Base-by-base conservation (phyloP, 2,329 filamentous ascomycete species). In the Trichophyton simii region DNA sequence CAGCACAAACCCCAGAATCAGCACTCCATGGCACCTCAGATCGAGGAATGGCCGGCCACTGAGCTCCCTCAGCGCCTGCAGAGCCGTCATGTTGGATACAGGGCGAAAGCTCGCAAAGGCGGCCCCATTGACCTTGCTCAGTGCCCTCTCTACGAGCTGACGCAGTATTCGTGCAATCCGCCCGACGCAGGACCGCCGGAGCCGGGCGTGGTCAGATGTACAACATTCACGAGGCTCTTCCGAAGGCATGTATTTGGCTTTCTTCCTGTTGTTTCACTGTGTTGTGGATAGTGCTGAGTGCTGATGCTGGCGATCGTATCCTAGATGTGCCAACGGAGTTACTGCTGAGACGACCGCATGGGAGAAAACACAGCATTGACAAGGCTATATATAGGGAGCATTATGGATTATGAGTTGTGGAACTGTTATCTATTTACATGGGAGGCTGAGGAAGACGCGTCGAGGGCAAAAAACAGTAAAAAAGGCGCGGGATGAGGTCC, bases 91-190 rank as follows among this genome's bases (percentile, higher is more conserved):
- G 71, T 69, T 64, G 73, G 77, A 76, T 70, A 76, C 77, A 65
- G 76, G 72, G 65, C 81, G 73, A 74, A 80, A 68, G 71, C 73
- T 58, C 79, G 81, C 63, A 84, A 84, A 69, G 75, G 77, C 52
- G 68, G 68, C 28, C 72, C 77, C 15, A 72, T 83, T 63, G 73
- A 81, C 36, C 74, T 86, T 4, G 70, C 74, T 60, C 73, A 81
- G 58, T 87, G 84, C 70, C 72, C 78, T 61, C 72, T 86, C 46
- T 75, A 82, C 66, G 82, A 86, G 69, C 71, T 87, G 71, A 73
- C 82, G 55, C 84, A 87, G 72, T 86, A 85, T 68, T 79, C 79
- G 28, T 87, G 84, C 72, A 78, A 83, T 68, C 72, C 83, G 8
- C 73, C 78, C 7, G 71, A 75, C 41, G 73, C 76, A 59, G 71